A percentile compares a stretch with the other conserved stretches of the same genome.
These are phyloP conservation scores for Polygonum aviculare DNA, from an alignment of 148 eudicot genomes.

Conservation along the genomic window DNA sequence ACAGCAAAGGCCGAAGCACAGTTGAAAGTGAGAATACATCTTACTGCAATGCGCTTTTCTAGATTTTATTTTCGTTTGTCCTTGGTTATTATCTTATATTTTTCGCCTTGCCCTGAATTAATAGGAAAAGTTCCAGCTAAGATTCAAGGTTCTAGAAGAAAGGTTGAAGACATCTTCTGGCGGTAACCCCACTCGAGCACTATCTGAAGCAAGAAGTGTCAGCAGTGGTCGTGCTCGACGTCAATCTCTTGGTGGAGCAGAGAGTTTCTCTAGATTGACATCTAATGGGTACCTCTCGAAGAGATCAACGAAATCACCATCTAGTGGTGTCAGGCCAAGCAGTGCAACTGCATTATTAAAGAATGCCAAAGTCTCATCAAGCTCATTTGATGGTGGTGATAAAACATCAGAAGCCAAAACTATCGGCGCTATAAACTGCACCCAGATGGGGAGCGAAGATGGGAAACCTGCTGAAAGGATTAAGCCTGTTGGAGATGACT, in stretches of 20 bases:
- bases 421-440: constrained; percentile 9
- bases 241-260: constrained; percentile 78
- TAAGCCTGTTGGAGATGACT: constrained; percentile 42
- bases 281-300: constrained; percentile 51
- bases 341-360: constrained; percentile 34
- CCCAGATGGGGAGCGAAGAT: constrained; percentile 24
- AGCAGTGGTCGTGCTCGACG: constrained; percentile 56
- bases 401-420: constrained; percentile 16
- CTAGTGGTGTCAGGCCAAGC: constrained; percentile 25
- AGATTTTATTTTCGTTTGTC: constrained; percentile 1
- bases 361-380: constrained; percentile 34
- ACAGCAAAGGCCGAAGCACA: constrained; percentile 92
- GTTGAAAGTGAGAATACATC: constrained; percentile 49
- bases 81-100: constrained; percentile 9
- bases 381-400: constrained; percentile 47
- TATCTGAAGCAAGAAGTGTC: constrained; percentile 39
- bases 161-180: constrained; percentile 45
- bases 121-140: constrained; percentile 78
- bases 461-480: constrained; percentile 24
- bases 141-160: constrained; percentile 93
- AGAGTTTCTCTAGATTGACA: constrained; percentile 41
- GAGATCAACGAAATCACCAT: constrained; percentile 36
- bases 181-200: constrained; percentile 24
- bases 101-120: constrained; percentile 2
- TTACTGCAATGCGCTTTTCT: background rate